Evolutionary conservation across 257 asterid genomes (phyloP), one percentile per base, ranked within the genome.

Genomic region (Solanum ossicruentum): DNA sequence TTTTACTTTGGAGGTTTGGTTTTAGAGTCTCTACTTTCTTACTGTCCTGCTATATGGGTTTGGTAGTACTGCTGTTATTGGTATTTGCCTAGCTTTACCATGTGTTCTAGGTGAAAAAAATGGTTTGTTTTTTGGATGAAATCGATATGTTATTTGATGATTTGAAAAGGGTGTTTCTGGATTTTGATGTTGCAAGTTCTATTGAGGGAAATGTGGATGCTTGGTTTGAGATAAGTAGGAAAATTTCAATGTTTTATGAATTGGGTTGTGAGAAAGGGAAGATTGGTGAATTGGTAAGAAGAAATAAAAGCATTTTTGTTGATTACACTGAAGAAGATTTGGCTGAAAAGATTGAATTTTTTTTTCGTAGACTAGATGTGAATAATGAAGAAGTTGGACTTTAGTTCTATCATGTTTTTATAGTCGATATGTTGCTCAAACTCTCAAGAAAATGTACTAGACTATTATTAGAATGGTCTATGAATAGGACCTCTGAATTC

Each of bases 71-170:
- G 67, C 63, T 60, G 82, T 90, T 63, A 88, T 91, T 85, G 88
- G 97, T 83, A 89, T 91, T 65, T 92, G 92, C 83, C 89, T 93
- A 88, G 90, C 85, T 83, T 92, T 91, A 63, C 94, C 95, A 61
- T 57, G 41, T 41, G 93, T 91, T 61, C 56, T 93, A 43, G 52
- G 43, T 60, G 86, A 85, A 18, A 43, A 28, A 63, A 26, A 32
- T 55, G 82, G 20, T 21, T 26, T 32, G 3, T 3, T 28, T 57
- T 28, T 32, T 12, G 23, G 58, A 49, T 32, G 84, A 88, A 81
- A 85, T 88, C 85, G 90, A 89, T 88, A 90, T 88, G 36, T 82
- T 92, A 86, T 80, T 92, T 81, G 26, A 80, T 73, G 92, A 89
- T 89, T 88, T 93, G 91, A 93, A 88, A 75, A 41, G 81, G 23